phyloP scores from a whole-genome alignment of 768 basidiomycete species.

The Amanita polypyramis region DNA sequence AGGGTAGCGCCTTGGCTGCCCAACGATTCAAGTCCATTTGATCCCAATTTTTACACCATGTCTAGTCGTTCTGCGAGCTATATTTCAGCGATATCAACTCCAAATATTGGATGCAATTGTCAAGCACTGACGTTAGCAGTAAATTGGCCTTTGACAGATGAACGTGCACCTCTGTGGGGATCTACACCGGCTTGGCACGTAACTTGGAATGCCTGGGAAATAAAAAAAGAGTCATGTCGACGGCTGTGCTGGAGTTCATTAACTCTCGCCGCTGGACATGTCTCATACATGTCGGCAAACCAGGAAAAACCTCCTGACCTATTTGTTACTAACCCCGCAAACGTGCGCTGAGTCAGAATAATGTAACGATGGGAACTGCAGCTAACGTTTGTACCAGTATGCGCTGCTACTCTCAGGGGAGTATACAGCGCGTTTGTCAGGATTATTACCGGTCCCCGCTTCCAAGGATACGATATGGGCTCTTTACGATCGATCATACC shows the following conservation, averaged over 20 bases:
- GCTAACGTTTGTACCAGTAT: conserved; percentile 31
- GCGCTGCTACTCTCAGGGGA: conserved; percentile 73
- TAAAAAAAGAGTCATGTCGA: conserved; percentile 61
- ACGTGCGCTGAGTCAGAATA: conserved; percentile 32
- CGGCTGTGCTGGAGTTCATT: conserved; percentile 67
- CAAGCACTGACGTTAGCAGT: conserved; percentile 37
- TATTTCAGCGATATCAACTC: conserved; percentile 5
- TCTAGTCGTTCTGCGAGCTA: conserved; percentile 1
- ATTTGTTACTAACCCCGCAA: conserved; percentile 53
- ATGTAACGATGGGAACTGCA: background rate
- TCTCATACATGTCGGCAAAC: conserved; percentile 43
- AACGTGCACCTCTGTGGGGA: conserved; percentile 33
- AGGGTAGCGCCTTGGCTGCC: conserved; percentile 16
- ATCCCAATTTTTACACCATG: conserved; percentile 7
- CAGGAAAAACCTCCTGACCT: conserved; percentile 31
- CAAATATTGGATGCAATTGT: conserved; percentile 33
- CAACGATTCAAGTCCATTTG: conserved; percentile 8
- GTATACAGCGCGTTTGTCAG: conserved; percentile 30
- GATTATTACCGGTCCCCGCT: conserved; percentile 15
- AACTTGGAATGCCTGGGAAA: conserved; percentile 39
- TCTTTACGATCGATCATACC: conserved; percentile 55
- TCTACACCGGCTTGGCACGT: background rate
- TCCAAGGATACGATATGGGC: conserved; percentile 68
- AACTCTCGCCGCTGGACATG: conserved; percentile 53
- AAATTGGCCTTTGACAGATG: conserved; percentile 37